phyloP scores from a whole-genome alignment of 1,139 yeast genomes.

The Kurtzmaniella quercitrusa region DNA sequence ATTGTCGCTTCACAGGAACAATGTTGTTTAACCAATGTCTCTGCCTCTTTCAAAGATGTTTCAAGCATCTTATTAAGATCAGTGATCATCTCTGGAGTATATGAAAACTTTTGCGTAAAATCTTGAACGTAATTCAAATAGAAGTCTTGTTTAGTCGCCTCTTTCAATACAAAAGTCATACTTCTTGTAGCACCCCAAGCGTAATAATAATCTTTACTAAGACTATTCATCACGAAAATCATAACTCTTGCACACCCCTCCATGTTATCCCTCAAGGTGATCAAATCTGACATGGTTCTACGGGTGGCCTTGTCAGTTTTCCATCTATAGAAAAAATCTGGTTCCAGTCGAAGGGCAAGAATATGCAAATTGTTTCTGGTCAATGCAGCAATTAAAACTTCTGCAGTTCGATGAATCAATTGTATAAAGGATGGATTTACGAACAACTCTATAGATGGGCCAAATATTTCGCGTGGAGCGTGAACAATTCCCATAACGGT shows the following conservation, averaged over 20 bases:
- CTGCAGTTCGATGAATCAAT: conserved; percentile 20
- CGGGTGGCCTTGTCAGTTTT: conserved; percentile 4
- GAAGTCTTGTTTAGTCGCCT: conserved; percentile 20
- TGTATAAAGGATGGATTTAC: conserved; percentile 18
- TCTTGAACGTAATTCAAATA: conserved; percentile 14
- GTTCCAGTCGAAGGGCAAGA: conserved; percentile 2
- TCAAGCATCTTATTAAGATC: conserved; percentile 3
- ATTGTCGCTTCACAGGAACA: background rate
- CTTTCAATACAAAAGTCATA: conserved; percentile 25
- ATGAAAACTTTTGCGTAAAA: background rate
- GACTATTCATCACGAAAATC: conserved; percentile 7
- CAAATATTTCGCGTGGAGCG: conserved; percentile 16
- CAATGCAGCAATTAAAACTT: conserved; percentile 16
- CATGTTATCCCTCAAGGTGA: conserved; percentile 12
- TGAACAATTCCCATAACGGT: conserved; percentile 20
- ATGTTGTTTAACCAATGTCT: conserved; percentile 3
- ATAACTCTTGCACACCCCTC: conserved; percentile 15
- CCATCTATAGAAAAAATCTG: conserved; percentile 5
- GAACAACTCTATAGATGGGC: conserved; percentile 15
- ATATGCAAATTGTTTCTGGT: conserved; percentile 11
- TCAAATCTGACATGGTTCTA: conserved; percentile 5
- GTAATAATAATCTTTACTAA: conserved; percentile 36
- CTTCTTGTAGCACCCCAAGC: conserved; percentile 43
- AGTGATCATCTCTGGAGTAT: background rate
- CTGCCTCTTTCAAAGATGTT: conserved; percentile 4